Evolutionary conservation across 1,139 yeast species (phyloP).

Genomic region (Hansenula lynferdii): DNA sequence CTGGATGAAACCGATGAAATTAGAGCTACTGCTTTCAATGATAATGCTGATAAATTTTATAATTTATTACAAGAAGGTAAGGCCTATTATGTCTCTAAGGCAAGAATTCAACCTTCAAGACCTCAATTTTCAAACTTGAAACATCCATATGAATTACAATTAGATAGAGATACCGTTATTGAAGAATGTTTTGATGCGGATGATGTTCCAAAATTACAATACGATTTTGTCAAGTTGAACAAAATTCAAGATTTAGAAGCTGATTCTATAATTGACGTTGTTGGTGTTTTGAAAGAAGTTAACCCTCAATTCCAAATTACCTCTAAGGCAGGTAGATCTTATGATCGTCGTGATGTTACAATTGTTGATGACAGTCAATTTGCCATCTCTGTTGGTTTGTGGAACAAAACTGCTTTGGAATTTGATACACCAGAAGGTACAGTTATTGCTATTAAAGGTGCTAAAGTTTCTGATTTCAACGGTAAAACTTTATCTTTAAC

Average conservation of each 20-base stretch:
- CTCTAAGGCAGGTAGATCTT: slow-evolving; percentile 92
- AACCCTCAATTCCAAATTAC: slow-evolving; percentile 73
- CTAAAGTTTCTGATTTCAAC: slow-evolving; percentile 82
- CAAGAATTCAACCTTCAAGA: slow-evolving; percentile 77
- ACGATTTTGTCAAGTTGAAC: slow-evolving; percentile 68
- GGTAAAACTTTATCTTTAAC: slow-evolving; percentile 84
- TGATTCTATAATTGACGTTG: slow-evolving; percentile 74
- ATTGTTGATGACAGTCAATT: slow-evolving; percentile 83
- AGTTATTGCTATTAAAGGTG: slow-evolving; percentile 90
- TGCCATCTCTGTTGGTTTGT: slow-evolving; percentile 75
- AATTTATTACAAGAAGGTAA: slow-evolving; percentile 81
- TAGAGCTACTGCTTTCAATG: slow-evolving; percentile 92
- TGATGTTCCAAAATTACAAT: slow-evolving; percentile 75
- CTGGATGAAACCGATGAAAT: slow-evolving; percentile 96
- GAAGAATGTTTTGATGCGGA: slow-evolving; percentile 63
- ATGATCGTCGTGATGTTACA: slow-evolving; percentile 82
- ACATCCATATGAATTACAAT: slow-evolving; percentile 83
- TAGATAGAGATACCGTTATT: slow-evolving; percentile 76
- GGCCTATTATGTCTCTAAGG: slow-evolving; percentile 80
- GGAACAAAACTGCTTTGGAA: slow-evolving; percentile 85
- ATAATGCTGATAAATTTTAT: slow-evolving; percentile 73
- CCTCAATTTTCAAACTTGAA: slow-evolving; percentile 80
- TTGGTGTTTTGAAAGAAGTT: slow-evolving; percentile 79
- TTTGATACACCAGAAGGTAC: slow-evolving; percentile 74
- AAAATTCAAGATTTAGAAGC: slow-evolving; percentile 63